Evolutionary conservation across 805 yeast genomes (phyloP).

Genomic region (Vanderwaltozyma verrucispora): DNA sequence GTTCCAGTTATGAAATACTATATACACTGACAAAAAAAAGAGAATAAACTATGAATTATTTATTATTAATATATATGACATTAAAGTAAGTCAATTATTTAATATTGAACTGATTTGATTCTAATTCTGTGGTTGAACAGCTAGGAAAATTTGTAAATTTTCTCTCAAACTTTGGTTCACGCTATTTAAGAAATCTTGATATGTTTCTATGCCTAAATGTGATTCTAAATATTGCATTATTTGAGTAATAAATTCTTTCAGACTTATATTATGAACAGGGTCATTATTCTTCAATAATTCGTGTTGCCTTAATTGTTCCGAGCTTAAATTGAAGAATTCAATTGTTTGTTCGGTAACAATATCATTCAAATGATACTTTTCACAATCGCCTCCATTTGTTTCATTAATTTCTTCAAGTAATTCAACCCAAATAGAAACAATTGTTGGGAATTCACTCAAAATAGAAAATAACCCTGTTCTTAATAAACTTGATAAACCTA

Average conservation of each 20-base stretch:
- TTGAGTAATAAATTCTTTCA: slow-evolving; percentile 36
- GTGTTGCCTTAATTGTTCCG: slow-evolving; percentile 37
- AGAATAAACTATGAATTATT: too few species aligned
- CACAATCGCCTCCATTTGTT: slow-evolving; percentile 43
- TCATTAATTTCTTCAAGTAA: slow-evolving; percentile 73
- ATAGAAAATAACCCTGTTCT: slow-evolving; percentile 28
- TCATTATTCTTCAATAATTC: slow-evolving; percentile 32
- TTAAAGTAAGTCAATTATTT: too few species aligned
- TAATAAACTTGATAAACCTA: slow-evolving; percentile 49
- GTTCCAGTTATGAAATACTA: too few species aligned
- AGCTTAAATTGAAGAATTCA: slow-evolving; percentile 21
- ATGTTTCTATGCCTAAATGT: slow-evolving; percentile 16
- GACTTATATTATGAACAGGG: slow-evolving; percentile 43
- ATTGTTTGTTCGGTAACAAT: slow-evolving; percentile 26
- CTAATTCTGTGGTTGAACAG: slow-evolving; percentile 1
- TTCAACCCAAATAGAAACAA: slow-evolving; percentile 36
- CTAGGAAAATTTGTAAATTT: slow-evolving; percentile 19
- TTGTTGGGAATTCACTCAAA: slow-evolving; percentile 24
- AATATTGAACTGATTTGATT: too few species aligned
- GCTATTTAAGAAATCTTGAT: slow-evolving; percentile 15
- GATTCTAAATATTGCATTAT: slow-evolving; percentile 20
- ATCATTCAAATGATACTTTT: slow-evolving; percentile 38
- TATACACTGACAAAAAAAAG: too few species aligned
- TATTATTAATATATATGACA: too few species aligned
- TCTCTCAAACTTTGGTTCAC: slow-evolving; percentile 18